phyloP scores from a whole-genome alignment of 1,284 basidiomycete species.

The Pseudozyma tsukubaensis region DNA sequence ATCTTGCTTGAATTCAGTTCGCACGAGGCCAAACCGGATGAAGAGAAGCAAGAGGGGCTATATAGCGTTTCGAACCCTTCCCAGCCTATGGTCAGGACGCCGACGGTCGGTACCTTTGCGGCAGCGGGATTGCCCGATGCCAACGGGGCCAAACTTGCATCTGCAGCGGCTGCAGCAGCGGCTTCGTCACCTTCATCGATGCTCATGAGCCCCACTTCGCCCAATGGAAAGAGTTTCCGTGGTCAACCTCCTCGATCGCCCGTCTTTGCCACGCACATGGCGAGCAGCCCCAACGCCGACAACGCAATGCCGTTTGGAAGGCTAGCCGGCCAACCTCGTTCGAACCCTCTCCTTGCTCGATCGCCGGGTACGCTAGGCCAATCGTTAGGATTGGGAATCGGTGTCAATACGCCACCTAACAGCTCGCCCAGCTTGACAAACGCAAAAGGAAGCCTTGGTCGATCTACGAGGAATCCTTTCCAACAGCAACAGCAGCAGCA shows the following conservation, averaged over 20 bases:
- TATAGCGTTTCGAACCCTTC: conserved; percentile 25
- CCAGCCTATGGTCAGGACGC: conserved; percentile 14
- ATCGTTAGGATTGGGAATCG: conserved; percentile 26
- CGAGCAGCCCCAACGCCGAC: not conserved
- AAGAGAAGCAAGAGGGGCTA: conserved; percentile 8
- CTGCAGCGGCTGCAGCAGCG: not conserved
- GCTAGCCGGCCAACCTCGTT: conserved; percentile 8
- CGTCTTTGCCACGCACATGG: conserved; percentile 4
- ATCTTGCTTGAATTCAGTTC: conserved; percentile 43
- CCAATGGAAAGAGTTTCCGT: conserved; percentile 6
- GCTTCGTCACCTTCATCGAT: not conserved
- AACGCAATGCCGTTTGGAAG: conserved; percentile 8
- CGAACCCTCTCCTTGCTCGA: not conserved
- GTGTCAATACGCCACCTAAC: not conserved
- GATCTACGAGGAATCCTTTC: conserved; percentile 7
- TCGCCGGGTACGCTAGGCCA: conserved; percentile 27
- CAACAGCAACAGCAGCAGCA: not conserved
- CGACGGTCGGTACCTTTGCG: conserved; percentile 12
- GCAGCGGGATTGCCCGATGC: conserved; percentile 5
- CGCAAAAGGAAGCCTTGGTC: not conserved
- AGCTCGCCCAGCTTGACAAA: conserved; percentile 11
- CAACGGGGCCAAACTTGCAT: conserved; percentile 1
- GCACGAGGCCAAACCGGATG: conserved; percentile 21
- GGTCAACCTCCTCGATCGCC: conserved; percentile 5
- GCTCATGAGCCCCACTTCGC: conserved; percentile 13